These are phyloP conservation scores for Alternaria sp. DNA, from an alignment of 2,329 filamentous ascomycete species.

Conservation along the genomic window DNA sequence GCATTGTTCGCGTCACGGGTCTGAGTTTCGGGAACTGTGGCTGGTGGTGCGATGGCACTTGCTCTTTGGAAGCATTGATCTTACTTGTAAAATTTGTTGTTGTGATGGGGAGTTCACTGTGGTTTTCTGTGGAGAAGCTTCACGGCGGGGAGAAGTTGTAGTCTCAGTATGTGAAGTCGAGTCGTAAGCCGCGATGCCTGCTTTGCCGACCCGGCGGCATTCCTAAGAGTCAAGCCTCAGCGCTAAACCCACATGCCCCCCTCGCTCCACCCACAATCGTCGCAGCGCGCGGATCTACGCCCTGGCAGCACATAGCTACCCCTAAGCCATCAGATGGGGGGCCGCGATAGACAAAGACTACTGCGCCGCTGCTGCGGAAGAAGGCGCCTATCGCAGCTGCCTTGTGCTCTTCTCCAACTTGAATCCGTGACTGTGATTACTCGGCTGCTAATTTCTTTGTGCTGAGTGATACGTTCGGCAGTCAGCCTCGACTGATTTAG, in stretches of 20 bases:
- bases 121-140: background rate
- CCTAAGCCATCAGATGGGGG: constrained; percentile 16
- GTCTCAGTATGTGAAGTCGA: background rate
- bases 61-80: background rate
- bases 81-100: constrained; percentile 2
- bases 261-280: constrained; percentile 20
- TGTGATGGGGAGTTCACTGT: background rate
- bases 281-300: constrained; percentile 11
- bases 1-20: background rate
- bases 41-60: constrained; percentile 8
- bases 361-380: constrained; percentile 10
- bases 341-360: constrained; percentile 15
- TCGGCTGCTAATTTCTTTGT: constrained; percentile 12
- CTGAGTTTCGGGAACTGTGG: constrained; percentile 6
- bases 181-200: constrained; percentile 1
- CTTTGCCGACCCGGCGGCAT: constrained; percentile 12
- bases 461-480: constrained; percentile 13
- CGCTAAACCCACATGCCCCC: constrained; percentile 13
- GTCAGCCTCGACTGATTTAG: constrained; percentile 10
- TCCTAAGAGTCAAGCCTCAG: background rate
- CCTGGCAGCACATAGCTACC: constrained; percentile 11
- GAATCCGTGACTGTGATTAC: constrained; percentile 12
- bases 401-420: constrained; percentile 14
- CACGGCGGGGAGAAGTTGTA: no score
- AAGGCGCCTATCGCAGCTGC: constrained; percentile 14